Base-by-base conservation (phyloP, 192 early-diverging fungal species). In the Dissophora ornata region DNA sequence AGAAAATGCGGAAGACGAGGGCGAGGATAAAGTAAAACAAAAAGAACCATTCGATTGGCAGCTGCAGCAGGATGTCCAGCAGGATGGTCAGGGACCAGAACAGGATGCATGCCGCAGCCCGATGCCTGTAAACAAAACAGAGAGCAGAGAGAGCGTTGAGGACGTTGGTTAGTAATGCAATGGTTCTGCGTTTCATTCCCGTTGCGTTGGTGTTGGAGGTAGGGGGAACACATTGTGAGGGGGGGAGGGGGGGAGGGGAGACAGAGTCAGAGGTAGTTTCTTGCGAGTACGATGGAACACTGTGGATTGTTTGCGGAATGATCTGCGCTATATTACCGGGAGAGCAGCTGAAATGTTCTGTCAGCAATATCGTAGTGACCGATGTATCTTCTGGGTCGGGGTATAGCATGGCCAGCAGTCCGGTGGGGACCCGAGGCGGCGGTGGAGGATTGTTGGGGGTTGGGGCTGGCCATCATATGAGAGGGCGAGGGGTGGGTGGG, bases 301-400 rank as follows among this genome's bases (percentile, higher is more conserved):
- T n/a, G n/a, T n/a, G n/a, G n/a, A n/a, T n/a, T n/a, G n/a, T n/a
- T n/a, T n/a, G n/a, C n/a, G n/a, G n/a, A n/a, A n/a, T 51, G 24
- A 51, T 28, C 21, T 51, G 24, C 26, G 10, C 10, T 2, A 10
- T 25, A 57, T 61, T 67, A 77, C 73, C 65, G 29, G n/a, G 73
- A 77, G 24, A 77, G 73, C 15, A 77, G 47, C 41, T 77, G 73
- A 30, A 77, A 77, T 13, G 73, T 77, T 33, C 73, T 55, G 40
- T 77, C 73, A 0, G 73, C 73, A 77, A 77, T 77, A 52, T 77
- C 73, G 30, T 77, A 77, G 53, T 77, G 73, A 18, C 73, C 73
- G 22, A 77, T 57, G 42, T 77, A 77, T 49, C 58, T 61, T 57
- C 45, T 77, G 5, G 73, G 73, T 22, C 47, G 32, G 44, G 63